phyloP scores from a whole-genome alignment of 2,329 filamentous ascomycete genomes.

The Colletotrichum scovillei region DNA sequence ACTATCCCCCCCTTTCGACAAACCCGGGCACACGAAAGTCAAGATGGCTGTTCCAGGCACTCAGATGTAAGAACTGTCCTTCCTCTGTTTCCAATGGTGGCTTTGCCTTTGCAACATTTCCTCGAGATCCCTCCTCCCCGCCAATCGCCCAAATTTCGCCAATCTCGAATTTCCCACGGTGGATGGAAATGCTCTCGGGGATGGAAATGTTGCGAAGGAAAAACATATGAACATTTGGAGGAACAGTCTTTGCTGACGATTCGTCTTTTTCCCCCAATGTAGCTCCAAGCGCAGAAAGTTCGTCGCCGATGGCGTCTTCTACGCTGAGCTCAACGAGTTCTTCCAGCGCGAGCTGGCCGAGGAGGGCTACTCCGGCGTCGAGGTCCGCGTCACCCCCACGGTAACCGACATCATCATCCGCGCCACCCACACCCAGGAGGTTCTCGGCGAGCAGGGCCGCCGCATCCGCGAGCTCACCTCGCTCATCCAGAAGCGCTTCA shows the following conservation, averaged over 20 bases:
- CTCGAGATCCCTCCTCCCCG: not conserved
- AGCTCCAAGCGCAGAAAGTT: slow-evolving; percentile 96
- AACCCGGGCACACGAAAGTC: slow-evolving; percentile 47
- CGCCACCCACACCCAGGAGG: slow-evolving; percentile 99
- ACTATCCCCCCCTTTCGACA: slow-evolving; percentile 38
- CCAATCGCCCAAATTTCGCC: slow-evolving; percentile 15
- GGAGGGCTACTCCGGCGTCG: slow-evolving; percentile 99
- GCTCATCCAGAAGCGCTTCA: slow-evolving; percentile 99
- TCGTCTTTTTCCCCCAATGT: slow-evolving; percentile 38
- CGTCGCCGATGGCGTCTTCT: slow-evolving; percentile 99
- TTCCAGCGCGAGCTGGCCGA: slow-evolving; percentile 99
- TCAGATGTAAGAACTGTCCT: slow-evolving; percentile 66
- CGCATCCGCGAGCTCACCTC: slow-evolving; percentile 99
- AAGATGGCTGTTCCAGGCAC: slow-evolving; percentile 71
- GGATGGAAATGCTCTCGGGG: not conserved
- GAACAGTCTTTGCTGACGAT: slow-evolving; percentile 23
- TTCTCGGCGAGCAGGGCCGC: slow-evolving; percentile 99
- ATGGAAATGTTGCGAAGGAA: not conserved
- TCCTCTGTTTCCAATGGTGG: slow-evolving; percentile 2
- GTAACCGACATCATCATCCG: slow-evolving; percentile 99
- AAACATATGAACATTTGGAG: slow-evolving; percentile 1
- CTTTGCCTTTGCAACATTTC: not conserved
- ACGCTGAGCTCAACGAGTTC: slow-evolving; percentile 99
- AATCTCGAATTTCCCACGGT: not conserved
- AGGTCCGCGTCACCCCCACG: slow-evolving; percentile 99